phyloP scores from a whole-genome alignment of 768 basidiomycete species.

The Xerocomus brunneocitrinus region DNA sequence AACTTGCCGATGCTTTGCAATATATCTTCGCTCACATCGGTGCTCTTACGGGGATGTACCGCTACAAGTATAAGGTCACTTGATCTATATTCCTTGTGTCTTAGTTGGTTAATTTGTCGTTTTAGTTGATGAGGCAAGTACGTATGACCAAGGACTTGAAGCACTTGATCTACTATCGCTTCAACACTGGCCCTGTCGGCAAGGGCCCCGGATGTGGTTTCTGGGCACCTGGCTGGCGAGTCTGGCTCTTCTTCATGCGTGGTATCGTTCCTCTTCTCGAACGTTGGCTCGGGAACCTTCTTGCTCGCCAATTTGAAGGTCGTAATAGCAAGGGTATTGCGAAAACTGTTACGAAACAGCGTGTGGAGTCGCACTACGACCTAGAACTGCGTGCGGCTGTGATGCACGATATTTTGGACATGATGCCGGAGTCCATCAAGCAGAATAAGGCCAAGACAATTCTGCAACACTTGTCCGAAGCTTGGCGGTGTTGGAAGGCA shows the following conservation, averaged over 20 bases:
- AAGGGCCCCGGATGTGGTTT: constrained; percentile 99
- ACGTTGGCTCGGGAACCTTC: constrained; percentile 95
- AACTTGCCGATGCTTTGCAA: constrained; percentile 95
- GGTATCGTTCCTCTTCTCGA: constrained; percentile 97
- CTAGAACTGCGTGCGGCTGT: constrained; percentile 96
- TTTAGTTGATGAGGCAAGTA: constrained; percentile 94
- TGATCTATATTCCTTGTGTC: not conserved
- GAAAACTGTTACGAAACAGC: constrained; percentile 98
- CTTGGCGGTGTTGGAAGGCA: constrained; percentile 97
- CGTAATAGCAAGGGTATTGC: constrained; percentile 95
- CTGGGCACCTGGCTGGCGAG: constrained; percentile 99
- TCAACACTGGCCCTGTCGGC: constrained; percentile 99
- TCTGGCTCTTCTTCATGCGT: constrained; percentile 99
- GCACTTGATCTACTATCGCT: constrained; percentile 96
- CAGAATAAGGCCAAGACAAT: constrained; percentile 99
- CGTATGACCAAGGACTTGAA: constrained; percentile 99
- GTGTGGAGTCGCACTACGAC: constrained; percentile 98
- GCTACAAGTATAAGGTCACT: constrained; percentile 95
- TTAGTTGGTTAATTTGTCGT: constrained; percentile 3
- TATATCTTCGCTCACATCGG: constrained; percentile 98
- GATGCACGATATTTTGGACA: constrained; percentile 99
- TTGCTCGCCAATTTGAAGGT: constrained; percentile 98
- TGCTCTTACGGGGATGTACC: constrained; percentile 98
- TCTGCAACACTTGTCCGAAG: constrained; percentile 94
- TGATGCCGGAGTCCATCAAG: constrained; percentile 99